Evolutionary conservation across 139 green algal genomes (phyloP).

Genomic region (Coccomyxa sp.): DNA sequence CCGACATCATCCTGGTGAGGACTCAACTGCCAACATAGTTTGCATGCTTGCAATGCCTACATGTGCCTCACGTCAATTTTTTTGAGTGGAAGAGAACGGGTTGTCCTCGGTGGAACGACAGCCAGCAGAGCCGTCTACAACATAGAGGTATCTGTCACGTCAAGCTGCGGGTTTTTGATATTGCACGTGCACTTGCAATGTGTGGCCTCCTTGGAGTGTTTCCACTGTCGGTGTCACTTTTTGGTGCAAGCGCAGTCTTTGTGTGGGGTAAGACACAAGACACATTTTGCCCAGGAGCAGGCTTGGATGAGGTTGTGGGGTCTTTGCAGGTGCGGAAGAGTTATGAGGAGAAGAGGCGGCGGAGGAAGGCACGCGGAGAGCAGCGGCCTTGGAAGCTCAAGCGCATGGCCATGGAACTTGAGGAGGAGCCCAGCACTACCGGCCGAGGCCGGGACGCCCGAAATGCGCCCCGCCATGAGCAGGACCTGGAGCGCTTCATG

Average conservation of each 20-base stretch:
- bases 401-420: conserved; percentile 68
- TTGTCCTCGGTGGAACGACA: too few species aligned
- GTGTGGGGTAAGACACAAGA: too few species aligned
- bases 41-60: background rate
- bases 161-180: too few species aligned
- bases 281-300: too few species aligned
- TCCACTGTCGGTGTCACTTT: too few species aligned
- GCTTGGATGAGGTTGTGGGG: too few species aligned
- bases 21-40: background rate
- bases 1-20: conserved; percentile 83
- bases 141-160: too few species aligned
- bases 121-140: too few species aligned
- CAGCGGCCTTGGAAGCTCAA: conserved; percentile 73
- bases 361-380: conserved; percentile 39
- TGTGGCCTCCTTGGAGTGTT: too few species aligned
- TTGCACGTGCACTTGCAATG: too few species aligned
- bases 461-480: background rate
- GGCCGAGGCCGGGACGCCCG: conserved; percentile 3
- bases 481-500: conserved; percentile 79
- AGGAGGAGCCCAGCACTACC: conserved; percentile 24
- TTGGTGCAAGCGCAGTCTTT: too few species aligned
- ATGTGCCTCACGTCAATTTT: background rate
- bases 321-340: conserved; percentile 65
- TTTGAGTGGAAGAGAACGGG: too few species aligned
- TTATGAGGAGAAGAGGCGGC: conserved; percentile 82